phyloP scores from a whole-genome alignment of 768 basidiomycete species.

The Boletus reticuloceps region DNA sequence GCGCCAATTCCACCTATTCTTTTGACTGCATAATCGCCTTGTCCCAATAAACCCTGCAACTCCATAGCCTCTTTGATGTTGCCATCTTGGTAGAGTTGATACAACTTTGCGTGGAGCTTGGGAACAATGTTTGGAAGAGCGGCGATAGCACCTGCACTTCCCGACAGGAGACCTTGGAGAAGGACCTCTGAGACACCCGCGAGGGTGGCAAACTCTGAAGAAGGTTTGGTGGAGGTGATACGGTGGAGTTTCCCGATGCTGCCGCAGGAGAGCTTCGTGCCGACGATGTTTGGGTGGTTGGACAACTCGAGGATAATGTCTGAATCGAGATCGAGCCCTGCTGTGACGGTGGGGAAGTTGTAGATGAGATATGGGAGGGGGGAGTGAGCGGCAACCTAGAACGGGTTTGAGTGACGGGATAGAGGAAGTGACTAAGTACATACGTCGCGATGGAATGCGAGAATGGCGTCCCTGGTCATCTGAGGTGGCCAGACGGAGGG shows the following conservation, averaged over 20 bases:
- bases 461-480: conserved; percentile 61
- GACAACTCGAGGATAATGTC: conserved; percentile 69
- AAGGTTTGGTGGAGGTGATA: conserved; percentile 55
- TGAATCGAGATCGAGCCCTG: conserved; percentile 82
- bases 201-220: conserved; percentile 62
- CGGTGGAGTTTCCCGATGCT: conserved; percentile 83
- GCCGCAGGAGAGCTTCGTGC: conserved; percentile 82
- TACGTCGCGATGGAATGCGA: conserved; percentile 66
- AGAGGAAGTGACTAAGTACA: conserved; percentile 4
- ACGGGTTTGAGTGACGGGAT: not conserved
- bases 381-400: conserved; percentile 63
- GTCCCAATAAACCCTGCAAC: conserved; percentile 58
- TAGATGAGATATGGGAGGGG: conserved; percentile 78
- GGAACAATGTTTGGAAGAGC: conserved; percentile 62
- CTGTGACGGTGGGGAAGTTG: conserved; percentile 81
- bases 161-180: conserved; percentile 57
- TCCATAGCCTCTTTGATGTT: conserved; percentile 57
- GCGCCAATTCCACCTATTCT: conserved; percentile 68
- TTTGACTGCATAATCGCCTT: conserved; percentile 63
- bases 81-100: conserved; percentile 49
- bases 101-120: conserved; percentile 53
- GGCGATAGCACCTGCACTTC: conserved; percentile 64
- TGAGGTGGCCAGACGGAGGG: conserved; percentile 68
- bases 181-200: conserved; percentile 75
- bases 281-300: conserved; percentile 81